Base-by-base conservation (phyloP, 495 filamentous ascomycete species). In the Elaphomyces granulatus region DNA sequence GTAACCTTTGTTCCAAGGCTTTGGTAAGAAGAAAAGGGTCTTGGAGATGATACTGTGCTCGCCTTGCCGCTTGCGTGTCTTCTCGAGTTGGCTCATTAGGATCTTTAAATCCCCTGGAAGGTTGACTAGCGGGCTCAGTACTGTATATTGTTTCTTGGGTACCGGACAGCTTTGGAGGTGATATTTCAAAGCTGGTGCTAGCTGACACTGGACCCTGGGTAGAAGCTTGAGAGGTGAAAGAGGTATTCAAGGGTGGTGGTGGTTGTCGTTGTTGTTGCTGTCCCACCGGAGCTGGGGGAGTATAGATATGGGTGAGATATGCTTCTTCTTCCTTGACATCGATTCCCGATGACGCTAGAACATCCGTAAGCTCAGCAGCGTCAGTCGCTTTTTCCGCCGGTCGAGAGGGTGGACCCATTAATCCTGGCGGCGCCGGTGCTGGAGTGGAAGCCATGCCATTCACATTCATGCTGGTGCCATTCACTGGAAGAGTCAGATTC, bases 301-400 rank as follows among this genome's bases (percentile, higher is more conserved):
- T 68, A 63, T 75, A 78, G 34, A 68, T 66, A 41, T 71, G 69
- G 15, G 77, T 71, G 40, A 87, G 58, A 42, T 67, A 76, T 31
- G 81, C 78, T 45, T 88, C 83, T 53, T 94, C 87, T 52, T 80
- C 84, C 37, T 74, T 73, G 1, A 93, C 62, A 64, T 94, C 81
- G 42, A 94, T 79, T 36, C 83, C 86, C 16, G 84, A 81, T 21
- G 74, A 78, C 20, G 74, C 71, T 42, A 94, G 53, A 34, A 86
- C 77, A 65, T 94, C 87, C 35, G 72, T 78, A 36, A 85, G 64
- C 40, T 83, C 75, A 32, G 77, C 72, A 30, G 80, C 74, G 55
- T 84, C 85, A 0, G 67, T 68, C 0, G 77, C 72, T 42, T 75
- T 75, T 20, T 82, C 78, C 6, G 66, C 65, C 14, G 83, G 80